These are phyloP conservation scores for Epipyxis sp. DNA, from an alignment of 108 stramenopile species.

Conservation along the genomic window DNA sequence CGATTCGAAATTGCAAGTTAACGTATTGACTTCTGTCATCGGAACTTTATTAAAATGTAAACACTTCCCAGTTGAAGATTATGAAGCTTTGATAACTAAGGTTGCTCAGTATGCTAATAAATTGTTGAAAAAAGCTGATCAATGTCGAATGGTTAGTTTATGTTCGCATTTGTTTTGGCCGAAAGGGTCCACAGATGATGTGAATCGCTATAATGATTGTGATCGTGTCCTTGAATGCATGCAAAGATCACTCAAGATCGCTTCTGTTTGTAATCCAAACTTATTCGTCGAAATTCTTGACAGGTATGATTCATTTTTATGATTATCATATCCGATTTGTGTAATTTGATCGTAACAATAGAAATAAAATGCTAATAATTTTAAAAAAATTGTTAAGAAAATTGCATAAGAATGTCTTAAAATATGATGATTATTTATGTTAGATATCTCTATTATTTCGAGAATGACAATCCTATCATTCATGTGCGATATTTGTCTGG, in stretches of 20 bases:
- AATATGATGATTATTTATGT: no score
- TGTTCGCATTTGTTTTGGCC: conserved; percentile 84
- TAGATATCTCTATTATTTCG: conserved; percentile 91
- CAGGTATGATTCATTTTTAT: no score
- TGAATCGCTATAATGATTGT: conserved; percentile 63
- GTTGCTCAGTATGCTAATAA: conserved; percentile 87
- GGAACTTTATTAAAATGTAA: conserved; percentile 72
- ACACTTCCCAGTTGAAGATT: conserved; percentile 72
- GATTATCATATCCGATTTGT: no score
- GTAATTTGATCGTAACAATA: background rate
- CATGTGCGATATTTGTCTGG: conserved; percentile 69
- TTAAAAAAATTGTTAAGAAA: no score
- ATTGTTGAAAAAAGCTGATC: conserved; percentile 86
- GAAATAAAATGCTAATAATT: conserved; percentile 11
- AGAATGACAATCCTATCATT: conserved; percentile 75
- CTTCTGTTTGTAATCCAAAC: conserved; percentile 65
- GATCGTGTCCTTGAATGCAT: conserved; percentile 88
- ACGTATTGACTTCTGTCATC: conserved; percentile 74
- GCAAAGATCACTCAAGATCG: conserved; percentile 53
- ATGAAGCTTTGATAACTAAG: conserved; percentile 87
- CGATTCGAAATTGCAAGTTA: conserved; percentile 74
- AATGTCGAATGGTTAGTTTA: conserved; percentile 82
- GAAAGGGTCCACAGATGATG: background rate
- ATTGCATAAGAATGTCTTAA: no score
- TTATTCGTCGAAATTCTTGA: conserved; percentile 94